These are phyloP conservation scores for Fusarium illudens DNA, from an alignment of 2,329 filamentous ascomycete genomes.

Conservation along the genomic window DNA sequence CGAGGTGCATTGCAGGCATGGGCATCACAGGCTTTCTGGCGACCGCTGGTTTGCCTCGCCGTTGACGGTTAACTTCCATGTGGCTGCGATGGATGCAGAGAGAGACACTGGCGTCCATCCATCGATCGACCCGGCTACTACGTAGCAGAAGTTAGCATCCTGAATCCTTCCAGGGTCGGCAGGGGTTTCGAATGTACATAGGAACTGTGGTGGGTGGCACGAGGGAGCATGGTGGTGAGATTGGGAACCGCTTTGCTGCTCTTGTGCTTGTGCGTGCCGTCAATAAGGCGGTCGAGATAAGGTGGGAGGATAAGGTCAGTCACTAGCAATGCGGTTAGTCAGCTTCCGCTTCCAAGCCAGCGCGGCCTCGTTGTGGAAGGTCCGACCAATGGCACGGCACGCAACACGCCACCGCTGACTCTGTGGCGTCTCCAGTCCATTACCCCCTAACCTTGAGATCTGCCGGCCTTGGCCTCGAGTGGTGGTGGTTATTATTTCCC, in stretches of 20 bases:
- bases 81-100: background rate
- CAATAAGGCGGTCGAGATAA: constrained; percentile 12
- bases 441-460: background rate
- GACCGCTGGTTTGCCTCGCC: constrained; percentile 3
- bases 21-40: constrained; percentile 1
- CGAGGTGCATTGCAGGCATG: background rate
- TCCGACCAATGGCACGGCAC: background rate
- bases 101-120: background rate
- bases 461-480: background rate
- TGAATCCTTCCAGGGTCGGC: background rate
- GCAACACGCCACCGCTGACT: constrained; percentile 9
- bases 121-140: background rate
- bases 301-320: constrained; percentile 14
- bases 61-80: background rate
- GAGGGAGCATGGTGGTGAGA: constrained; percentile 8
- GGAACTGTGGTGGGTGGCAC: constrained; percentile 2
- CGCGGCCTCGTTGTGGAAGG: background rate
- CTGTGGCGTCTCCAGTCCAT: background rate
- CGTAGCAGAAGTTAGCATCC: background rate
- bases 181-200: background rate
- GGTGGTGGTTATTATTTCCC: too few species aligned
- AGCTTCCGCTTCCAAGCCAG: background rate
- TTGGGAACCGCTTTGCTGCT: background rate
- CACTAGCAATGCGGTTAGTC: constrained; percentile 19
- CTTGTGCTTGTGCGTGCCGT: background rate